These are phyloP conservation scores for Aspergillus proliferans DNA, from an alignment of 2,329 filamentous ascomycete species.

Conservation along the genomic window DNA sequence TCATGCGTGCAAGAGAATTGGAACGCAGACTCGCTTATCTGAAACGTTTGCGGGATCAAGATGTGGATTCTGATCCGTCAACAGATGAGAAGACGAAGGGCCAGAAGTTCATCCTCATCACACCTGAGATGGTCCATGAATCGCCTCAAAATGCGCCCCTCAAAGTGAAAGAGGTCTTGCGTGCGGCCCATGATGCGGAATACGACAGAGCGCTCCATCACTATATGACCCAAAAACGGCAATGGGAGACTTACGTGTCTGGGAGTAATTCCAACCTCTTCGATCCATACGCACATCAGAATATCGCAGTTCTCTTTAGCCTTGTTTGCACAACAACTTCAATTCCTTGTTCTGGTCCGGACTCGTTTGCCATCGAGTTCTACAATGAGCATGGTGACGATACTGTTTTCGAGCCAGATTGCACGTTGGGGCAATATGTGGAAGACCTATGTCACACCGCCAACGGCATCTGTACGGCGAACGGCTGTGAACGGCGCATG, in stretches of 20 bases:
- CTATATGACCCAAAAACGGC: slow-evolving; percentile 86
- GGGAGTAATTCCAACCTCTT: slow-evolving; percentile 76
- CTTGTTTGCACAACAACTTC: slow-evolving; percentile 90
- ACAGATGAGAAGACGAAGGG: slow-evolving; percentile 58
- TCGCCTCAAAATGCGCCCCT: slow-evolving; percentile 72
- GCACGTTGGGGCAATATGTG: slow-evolving; percentile 88
- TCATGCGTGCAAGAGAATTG: slow-evolving; percentile 87
- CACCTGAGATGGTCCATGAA: slow-evolving; percentile 89
- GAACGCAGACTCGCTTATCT: slow-evolving; percentile 78
- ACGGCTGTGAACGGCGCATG: slow-evolving; percentile 83
- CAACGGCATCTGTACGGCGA: slow-evolving; percentile 69
- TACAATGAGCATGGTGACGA: slow-evolving; percentile 80
- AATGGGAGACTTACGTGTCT: slow-evolving; percentile 93
- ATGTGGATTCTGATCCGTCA: slow-evolving; percentile 33
- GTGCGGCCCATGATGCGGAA: slow-evolving; percentile 92
- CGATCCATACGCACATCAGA: slow-evolving; percentile 91
- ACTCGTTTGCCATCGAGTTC: slow-evolving; percentile 82
- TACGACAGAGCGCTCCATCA: slow-evolving; percentile 93
- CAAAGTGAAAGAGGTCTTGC: slow-evolving; percentile 86
- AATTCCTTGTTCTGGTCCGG: slow-evolving; percentile 85
- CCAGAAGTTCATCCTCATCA: slow-evolving; percentile 81
- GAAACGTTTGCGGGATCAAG: slow-evolving; percentile 73
- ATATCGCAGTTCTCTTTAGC: slow-evolving; percentile 90
- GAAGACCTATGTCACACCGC: slow-evolving; percentile 78
- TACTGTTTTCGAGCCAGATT: slow-evolving; percentile 70